A percentile compares a stretch with the other conserved stretches of the same genome.
Evolutionary conservation across 768 basidiomycete species (phyloP).

Genomic region (Tylopilus rubrobrunneus): DNA sequence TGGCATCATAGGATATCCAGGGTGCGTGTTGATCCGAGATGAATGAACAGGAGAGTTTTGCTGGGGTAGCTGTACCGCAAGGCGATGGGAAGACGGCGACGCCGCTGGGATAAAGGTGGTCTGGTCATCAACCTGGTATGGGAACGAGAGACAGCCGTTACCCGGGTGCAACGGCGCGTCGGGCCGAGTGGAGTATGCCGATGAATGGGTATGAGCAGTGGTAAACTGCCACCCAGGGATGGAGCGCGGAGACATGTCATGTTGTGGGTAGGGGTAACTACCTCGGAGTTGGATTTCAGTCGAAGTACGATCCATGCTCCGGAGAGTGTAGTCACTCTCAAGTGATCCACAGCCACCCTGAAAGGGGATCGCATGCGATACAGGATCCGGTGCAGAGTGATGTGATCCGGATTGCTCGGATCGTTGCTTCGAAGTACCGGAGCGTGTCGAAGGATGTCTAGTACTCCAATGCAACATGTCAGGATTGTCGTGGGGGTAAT

Average conservation of each 20-base stretch:
- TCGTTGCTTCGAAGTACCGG: not conserved
- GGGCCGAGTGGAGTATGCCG: not conserved
- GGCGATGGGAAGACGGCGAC: not conserved
- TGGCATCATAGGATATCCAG: slow-evolving; percentile 1
- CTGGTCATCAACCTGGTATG: slow-evolving; percentile 4
- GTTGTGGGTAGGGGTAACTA: not conserved
- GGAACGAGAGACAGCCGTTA: not conserved
- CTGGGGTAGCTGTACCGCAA: not conserved
- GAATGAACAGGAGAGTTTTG: slow-evolving; percentile 1
- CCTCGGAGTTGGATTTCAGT: not conserved
- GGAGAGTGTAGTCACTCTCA: not conserved
- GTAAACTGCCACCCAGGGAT: slow-evolving; percentile 8
- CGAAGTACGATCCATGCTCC: not conserved
- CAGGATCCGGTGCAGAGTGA: not conserved
- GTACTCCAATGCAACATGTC: not conserved
- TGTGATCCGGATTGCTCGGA: not conserved
- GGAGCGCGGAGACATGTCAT: not conserved
- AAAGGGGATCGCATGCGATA: not conserved
- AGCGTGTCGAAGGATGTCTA: not conserved
- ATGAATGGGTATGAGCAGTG: not conserved
- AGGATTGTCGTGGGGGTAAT: not conserved
- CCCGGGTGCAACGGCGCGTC: not conserved
- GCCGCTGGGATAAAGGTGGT: not conserved
- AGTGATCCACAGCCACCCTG: not conserved
- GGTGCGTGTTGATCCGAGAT: not conserved